These are phyloP conservation scores for Picochlorum sp. DNA, from an alignment of 139 green algal genomes.

Conservation along the genomic window DNA sequence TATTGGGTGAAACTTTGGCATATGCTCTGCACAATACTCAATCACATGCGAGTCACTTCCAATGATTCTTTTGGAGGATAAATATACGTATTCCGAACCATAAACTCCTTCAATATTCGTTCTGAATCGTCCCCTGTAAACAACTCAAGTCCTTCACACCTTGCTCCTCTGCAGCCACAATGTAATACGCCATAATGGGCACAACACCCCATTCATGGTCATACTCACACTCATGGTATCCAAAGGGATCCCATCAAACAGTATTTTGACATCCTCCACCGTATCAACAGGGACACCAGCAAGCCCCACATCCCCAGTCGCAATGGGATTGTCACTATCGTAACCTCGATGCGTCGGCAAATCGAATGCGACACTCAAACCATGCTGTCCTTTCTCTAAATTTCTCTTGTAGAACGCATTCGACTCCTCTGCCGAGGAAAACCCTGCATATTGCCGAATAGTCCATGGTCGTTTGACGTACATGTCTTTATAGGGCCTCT, in stretches of 20 bases:
- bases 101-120: conserved; percentile 79
- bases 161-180: conserved; percentile 54
- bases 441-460: conserved; percentile 67
- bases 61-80: conserved; percentile 59
- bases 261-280: conserved; percentile 66
- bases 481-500: conserved; percentile 59
- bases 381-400: conserved; percentile 54
- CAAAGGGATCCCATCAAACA: conserved; percentile 62
- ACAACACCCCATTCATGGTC: conserved; percentile 74
- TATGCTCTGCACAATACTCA: conserved; percentile 36
- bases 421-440: conserved; percentile 65
- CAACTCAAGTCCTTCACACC: conserved; percentile 22
- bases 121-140: conserved; percentile 64
- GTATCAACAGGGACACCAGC: conserved; percentile 59
- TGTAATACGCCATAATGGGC: conserved; percentile 54
- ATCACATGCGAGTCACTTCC: conserved; percentile 66
- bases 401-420: conserved; percentile 58
- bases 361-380: conserved; percentile 63
- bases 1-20: conserved; percentile 65
- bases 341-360: conserved; percentile 64
- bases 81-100: conserved; percentile 76
- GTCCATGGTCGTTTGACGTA: conserved; percentile 46
- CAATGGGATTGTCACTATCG: conserved; percentile 53
- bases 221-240: conserved; percentile 60
- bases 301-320: conserved; percentile 66